phyloP scores from a whole-genome alignment of 495 filamentous ascomycete species.

The Polyplosphaeria fusca region DNA sequence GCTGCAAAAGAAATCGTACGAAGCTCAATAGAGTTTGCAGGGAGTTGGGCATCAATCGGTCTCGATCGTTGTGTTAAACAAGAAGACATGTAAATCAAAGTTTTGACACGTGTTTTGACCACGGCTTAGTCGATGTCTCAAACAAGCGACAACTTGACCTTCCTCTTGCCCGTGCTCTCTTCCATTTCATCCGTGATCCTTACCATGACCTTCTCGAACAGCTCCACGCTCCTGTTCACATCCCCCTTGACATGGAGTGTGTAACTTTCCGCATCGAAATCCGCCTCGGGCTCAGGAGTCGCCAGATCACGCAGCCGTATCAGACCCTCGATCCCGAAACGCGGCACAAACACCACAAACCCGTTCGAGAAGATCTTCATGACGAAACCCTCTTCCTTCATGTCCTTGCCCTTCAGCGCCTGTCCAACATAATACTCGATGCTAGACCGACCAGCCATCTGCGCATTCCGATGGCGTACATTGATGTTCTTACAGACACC shows the following conservation, averaged over 20 bases:
- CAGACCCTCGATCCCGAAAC: conserved; percentile 91
- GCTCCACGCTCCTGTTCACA: conserved; percentile 59
- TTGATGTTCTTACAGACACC: conserved; percentile 98
- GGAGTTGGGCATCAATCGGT: no score
- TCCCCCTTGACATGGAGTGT: conserved; percentile 59
- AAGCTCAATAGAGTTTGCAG: no score
- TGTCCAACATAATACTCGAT: conserved; percentile 98
- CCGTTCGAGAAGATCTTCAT: conserved; percentile 98
- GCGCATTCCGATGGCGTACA: conserved; percentile 91
- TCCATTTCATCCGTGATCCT: conserved; percentile 89
- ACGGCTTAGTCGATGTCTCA: no score
- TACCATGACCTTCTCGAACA: conserved; percentile 88
- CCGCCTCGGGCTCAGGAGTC: conserved; percentile 65
- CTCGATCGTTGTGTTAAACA: no score
- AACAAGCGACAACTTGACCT: conserved; percentile 69
- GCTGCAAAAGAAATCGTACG: no score
- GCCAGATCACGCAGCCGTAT: conserved; percentile 82
- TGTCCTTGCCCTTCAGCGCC: conserved; percentile 77
- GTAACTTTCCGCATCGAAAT: conserved; percentile 82
- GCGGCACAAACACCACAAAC: conserved; percentile 89
- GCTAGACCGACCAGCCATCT: conserved; percentile 86
- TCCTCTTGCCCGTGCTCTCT: conserved; percentile 89
- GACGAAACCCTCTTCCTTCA: conserved; percentile 87
- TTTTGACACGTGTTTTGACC: no score
- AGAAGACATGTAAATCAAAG: no score